Evolutionary conservation across 345 rosid species (phyloP), one percentile per base, ranked within the genome.

Genomic region (Cardiospermum halicacabum): DNA sequence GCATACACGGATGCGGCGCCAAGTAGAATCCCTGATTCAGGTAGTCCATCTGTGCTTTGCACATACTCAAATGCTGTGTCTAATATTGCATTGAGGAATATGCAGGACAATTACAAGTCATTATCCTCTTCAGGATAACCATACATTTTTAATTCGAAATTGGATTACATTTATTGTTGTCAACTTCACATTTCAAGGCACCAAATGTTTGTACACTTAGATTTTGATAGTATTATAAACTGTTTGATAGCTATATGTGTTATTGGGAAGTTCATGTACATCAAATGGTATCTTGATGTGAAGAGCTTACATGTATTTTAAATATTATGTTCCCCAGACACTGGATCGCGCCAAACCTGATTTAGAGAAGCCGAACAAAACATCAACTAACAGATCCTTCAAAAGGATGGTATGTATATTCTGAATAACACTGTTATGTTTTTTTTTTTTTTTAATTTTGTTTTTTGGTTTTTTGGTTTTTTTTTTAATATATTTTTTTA

Each of bases 1-100:
- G 96, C 99, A 95, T 66, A 91, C 94, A 12, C 78, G 98, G 55
- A 95, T 95, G 98, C 83, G 96, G 60, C 82, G 96, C 18, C 96
- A 91, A 13, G 98, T 95, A 28, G 96, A 95, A 75, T 83, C 96
- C 49, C 69, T 95, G 66, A 89, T 95, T 74, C 85, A 89, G 94
- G 99, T 95, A 68, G 36, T 25, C 54, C 42, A 25, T 57, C 21
- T 66, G 24, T 57, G 47, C 56, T 22, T 15, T 9, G n/a, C 7
- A 24, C 53, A 22, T 22, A n/a, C 42, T 48, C 21, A 25, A 51
- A 68, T 24, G 19, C 53, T 49, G 66, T 50, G 56, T 56, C 58
- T 0, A 27, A 12, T n/a, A 54, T 54, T 57, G 59, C 22, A 53
- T n/a, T n/a, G 40, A 19, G 15, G 3, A 56, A 53, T 26, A 24